Base-by-base conservation (phyloP, 768 basidiomycete species). In the Tephrocybe sp. region DNA sequence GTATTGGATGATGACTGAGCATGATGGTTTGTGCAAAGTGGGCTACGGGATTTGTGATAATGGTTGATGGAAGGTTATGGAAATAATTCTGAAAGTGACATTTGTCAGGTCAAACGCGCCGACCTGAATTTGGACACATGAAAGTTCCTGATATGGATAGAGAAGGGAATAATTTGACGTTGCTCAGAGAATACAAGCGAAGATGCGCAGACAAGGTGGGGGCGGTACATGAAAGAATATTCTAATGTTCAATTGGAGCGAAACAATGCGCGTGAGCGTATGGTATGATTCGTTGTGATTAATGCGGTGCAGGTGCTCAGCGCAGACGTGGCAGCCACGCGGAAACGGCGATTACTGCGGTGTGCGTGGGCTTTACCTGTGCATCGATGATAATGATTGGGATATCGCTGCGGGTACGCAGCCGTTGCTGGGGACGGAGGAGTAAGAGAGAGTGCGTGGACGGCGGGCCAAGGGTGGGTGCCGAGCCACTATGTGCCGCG, bases 401-500 rank as follows among this genome's bases (percentile, higher is more conserved):
- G n/a, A n/a, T n/a, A n/a, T n/a, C n/a, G n/a, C n/a, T n/a, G n/a
- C n/a, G n/a, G n/a, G n/a, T n/a, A n/a, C n/a, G n/a, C n/a, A n/a
- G n/a, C n/a, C n/a, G n/a, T n/a, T n/a, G 46, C 25, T 13, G 38
- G 44, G 29, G 21, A 24, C 22, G 36, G 27, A 34, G 8, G 36
- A 41, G 47, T 27, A 27, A 42, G 41, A 18, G 37, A 22, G 38
- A 25, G 2, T 48, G 52, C 57, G 57, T 53, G 40, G 48, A 48
- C n/a, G 31, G 50, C 57, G 57, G 42, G 13, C 16, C 13, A 45
- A 29, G 5, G 24, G 57, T 57, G 57, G 50, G 36, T 57, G 57
- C 57, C 57, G 57, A 54, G 44, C 47, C 51, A 50, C 47, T 23
- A 27, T n/a, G 43, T 52, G 54, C 53, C 53, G 56, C 56, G 56